Evolutionary conservation across 2,329 filamentous ascomycete genomes (phyloP), one percentile per base, ranked within the genome.

Genomic region (Anthostomella pinea): DNA sequence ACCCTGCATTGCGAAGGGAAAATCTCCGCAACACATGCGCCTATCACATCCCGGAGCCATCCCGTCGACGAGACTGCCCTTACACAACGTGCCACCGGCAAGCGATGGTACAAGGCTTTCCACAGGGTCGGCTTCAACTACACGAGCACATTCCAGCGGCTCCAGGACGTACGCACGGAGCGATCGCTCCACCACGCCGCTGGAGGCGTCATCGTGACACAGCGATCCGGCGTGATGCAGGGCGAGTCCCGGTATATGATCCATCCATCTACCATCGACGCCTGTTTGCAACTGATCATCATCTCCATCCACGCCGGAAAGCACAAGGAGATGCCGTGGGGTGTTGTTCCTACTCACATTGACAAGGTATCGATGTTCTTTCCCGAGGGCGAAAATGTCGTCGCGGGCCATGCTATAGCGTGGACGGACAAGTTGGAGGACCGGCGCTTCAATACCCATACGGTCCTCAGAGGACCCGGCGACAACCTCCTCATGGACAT

Each of bases 191-290:
- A 29, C 3, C 25, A 37, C 3, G 37, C 50, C n/a, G 26, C 39
- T 6, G 37, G 39, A 4, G 34, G 33, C 9, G 23, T 46, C 6
- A 25, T 28, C 11, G 20, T 48, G 6, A 16, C 25, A 8, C 15
- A 38, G 10, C 30, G 15, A 9, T 41, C 32, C n/a, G 39, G 35
- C 6, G 9, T 30, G 7, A 46, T 41, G 35, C 11, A 14, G 14
- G 44, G 35, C 10, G 41, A 45, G 35, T 54, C 52, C 7, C 48
- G 53, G 1, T 49, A 62, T 17, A 43, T 55, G 15, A 41, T 64
- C 19, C 62, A 65, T 28, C 62, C 62, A 0, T 46, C 51, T 4
- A 57, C 57, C 29, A 46, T 65, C 18, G 60, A 65, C 30, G 42
- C 43, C 17, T 45, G 43, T 23, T 33, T 57, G 3, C 54, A 56